Conservation (phyloP, 495 filamentous ascomycete genomes). For the Neurospora hispaniola region DNA sequence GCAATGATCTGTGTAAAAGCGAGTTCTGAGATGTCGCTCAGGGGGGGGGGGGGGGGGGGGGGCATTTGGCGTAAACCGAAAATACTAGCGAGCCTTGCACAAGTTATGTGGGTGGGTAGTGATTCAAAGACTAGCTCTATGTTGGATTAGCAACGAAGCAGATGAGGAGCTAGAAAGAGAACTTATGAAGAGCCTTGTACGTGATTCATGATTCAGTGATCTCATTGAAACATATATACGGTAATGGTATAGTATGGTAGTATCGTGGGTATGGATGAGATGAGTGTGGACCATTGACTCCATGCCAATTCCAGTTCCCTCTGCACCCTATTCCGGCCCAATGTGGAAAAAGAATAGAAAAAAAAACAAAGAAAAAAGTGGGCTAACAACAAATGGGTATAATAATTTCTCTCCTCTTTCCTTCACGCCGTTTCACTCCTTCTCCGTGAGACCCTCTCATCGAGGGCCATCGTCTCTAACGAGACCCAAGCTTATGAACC, state of each 20-base stretch:
- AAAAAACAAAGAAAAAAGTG: background rate
- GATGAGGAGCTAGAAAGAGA: background rate
- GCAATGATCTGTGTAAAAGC: background rate
- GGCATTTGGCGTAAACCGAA: background rate
- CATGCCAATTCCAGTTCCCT: background rate
- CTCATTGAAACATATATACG: background rate
- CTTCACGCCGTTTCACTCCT: background rate
- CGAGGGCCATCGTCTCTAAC: conserved; percentile 7
- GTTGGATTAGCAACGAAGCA: background rate
- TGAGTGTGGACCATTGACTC: background rate
- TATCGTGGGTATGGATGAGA: background rate
- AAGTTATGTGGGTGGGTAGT: background rate
- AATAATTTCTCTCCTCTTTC: background rate
- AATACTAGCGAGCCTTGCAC: background rate
- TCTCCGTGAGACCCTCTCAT: background rate
- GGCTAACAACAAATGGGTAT: background rate
- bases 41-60: background rate
- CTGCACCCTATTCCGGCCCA: background rate
- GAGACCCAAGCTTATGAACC: conserved; percentile 14
- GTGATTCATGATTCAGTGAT: background rate
- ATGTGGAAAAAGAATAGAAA: background rate
- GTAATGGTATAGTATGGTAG: background rate
- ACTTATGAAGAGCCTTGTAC: background rate
- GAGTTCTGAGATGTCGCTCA: background rate
- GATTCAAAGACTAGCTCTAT: background rate